Percentiles rank a stretch among this genome's conserved stretches.
Evolutionary conservation across 306 rosid genomes (phyloP).

Genomic region (Prunus mongolica): DNA sequence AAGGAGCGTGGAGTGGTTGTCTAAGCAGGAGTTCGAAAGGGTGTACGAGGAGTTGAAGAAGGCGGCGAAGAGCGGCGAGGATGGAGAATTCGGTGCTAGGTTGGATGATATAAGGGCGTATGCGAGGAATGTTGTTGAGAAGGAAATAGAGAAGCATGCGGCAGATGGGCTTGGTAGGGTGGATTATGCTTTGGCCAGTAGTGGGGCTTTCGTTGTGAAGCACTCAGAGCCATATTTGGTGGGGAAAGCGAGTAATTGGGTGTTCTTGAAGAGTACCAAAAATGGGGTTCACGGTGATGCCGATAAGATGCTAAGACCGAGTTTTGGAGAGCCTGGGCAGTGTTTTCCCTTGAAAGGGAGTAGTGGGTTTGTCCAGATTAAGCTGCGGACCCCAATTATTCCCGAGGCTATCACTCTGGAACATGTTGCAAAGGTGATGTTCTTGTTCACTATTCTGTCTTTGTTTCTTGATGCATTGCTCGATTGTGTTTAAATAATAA

Average conservation of each 20-base stretch:
- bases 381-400: slow-evolving; percentile 63
- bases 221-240: slow-evolving; percentile 58
- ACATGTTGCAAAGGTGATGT: slow-evolving; percentile 83
- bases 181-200: slow-evolving; percentile 70
- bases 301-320: slow-evolving; percentile 74
- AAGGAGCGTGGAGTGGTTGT: slow-evolving; percentile 54
- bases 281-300: slow-evolving; percentile 54
- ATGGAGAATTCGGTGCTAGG: slow-evolving; percentile 32
- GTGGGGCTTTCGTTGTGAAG: slow-evolving; percentile 64
- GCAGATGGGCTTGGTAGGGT: slow-evolving; percentile 89
- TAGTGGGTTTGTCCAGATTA: slow-evolving; percentile 78
- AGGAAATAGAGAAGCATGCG: slow-evolving; percentile 81
- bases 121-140: slow-evolving; percentile 63
- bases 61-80: slow-evolving; percentile 29
- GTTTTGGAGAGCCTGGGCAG: slow-evolving; percentile 95
- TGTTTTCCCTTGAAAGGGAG: slow-evolving; percentile 86
- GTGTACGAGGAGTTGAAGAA: slow-evolving; percentile 48
- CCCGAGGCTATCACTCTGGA: slow-evolving; percentile 94
- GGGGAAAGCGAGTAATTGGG: slow-evolving; percentile 50
- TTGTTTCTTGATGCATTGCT: background rate
- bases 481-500: background rate
- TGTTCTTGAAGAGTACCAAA: slow-evolving; percentile 35
- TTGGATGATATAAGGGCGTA: slow-evolving; percentile 73
- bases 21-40: slow-evolving; percentile 72
- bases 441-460: background rate